A percentile compares a stretch with the other conserved stretches of the same genome.
Conservation (phyloP, 208 protist genomes). For the Crithidia brevicula region DNA sequence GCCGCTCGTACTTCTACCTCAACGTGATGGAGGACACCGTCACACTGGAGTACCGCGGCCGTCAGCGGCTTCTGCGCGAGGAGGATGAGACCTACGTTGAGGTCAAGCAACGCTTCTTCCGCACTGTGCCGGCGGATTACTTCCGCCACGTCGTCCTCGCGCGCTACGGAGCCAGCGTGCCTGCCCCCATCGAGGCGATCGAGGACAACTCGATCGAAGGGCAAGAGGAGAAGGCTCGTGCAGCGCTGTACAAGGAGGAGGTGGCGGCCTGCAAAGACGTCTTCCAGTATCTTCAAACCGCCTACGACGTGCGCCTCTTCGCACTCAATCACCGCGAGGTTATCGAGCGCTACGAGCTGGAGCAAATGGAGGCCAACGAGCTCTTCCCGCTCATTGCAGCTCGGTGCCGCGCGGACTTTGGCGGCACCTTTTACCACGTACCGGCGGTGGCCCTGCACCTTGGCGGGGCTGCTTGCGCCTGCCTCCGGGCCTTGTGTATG, state of each 20-base stretch:
- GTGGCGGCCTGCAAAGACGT: slow-evolving; percentile 34
- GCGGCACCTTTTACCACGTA: slow-evolving; percentile 51
- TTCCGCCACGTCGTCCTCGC: slow-evolving; percentile 57
- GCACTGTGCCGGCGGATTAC: slow-evolving; percentile 60
- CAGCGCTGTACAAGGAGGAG: slow-evolving; percentile 41
- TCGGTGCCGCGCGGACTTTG: slow-evolving; percentile 51
- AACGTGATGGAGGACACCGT: slow-evolving; percentile 42
- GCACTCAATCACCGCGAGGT: slow-evolving; percentile 55
- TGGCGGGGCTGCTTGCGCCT: slow-evolving; percentile 16
- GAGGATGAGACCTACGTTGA: slow-evolving; percentile 47
- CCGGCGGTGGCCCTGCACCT: slow-evolving; percentile 55
- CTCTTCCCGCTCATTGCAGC: slow-evolving; percentile 39
- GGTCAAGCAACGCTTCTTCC: slow-evolving; percentile 56
- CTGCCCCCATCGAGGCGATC: not conserved
- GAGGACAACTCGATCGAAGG: slow-evolving; percentile 47
- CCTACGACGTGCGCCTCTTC: slow-evolving; percentile 65
- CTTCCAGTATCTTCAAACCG: slow-evolving; percentile 64
- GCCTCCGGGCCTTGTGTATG: slow-evolving; percentile 38
- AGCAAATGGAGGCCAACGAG: slow-evolving; percentile 43
- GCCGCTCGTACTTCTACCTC: slow-evolving; percentile 52
- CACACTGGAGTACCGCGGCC: slow-evolving; percentile 36
- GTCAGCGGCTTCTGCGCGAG: slow-evolving; percentile 54
- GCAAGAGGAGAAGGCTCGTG: slow-evolving; percentile 37
- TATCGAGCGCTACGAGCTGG: slow-evolving; percentile 50
- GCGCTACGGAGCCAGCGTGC: slow-evolving; percentile 39